A percentile compares a stretch with the other conserved stretches of the same genome.
phyloP scores from a whole-genome alignment of 768 basidiomycete genomes.

The Xerocomus brunneocitrinus region DNA sequence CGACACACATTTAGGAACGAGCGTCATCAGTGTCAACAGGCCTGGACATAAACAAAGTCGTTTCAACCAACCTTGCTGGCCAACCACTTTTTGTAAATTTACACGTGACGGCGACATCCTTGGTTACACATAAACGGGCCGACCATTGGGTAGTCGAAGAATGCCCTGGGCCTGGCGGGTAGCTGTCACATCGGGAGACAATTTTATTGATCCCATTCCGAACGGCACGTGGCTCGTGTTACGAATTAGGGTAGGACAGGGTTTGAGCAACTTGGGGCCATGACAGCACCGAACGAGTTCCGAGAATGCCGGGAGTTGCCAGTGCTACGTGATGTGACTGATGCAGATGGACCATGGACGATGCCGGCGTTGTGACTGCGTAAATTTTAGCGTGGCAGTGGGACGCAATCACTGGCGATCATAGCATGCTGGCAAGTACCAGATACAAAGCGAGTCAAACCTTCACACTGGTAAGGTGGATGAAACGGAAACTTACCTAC shows the following conservation, averaged over 20 bases:
- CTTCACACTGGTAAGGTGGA: neutral
- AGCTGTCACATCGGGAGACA: neutral
- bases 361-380: neutral
- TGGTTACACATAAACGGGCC: no score
- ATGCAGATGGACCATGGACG: neutral
- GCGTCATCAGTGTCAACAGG: neutral
- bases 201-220: neutral
- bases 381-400: neutral
- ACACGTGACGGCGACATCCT: no score
- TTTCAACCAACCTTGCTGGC: neutral
- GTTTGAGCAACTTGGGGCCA: neutral
- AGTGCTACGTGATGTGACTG: neutral
- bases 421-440: neutral
- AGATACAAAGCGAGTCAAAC: neutral
- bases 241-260: neutral
- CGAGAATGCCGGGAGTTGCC: neutral
- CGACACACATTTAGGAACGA: neutral
- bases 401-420: neutral
- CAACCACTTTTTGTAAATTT: neutral
- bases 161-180: neutral
- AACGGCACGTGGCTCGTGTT: neutral
- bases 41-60: neutral
- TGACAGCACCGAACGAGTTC: neutral
- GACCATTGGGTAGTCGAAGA: neutral
- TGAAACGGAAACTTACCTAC: neutral